These are phyloP conservation scores for Annulohypoxylon maeteangense DNA, from an alignment of 495 filamentous ascomycete species.

Conservation along the genomic window DNA sequence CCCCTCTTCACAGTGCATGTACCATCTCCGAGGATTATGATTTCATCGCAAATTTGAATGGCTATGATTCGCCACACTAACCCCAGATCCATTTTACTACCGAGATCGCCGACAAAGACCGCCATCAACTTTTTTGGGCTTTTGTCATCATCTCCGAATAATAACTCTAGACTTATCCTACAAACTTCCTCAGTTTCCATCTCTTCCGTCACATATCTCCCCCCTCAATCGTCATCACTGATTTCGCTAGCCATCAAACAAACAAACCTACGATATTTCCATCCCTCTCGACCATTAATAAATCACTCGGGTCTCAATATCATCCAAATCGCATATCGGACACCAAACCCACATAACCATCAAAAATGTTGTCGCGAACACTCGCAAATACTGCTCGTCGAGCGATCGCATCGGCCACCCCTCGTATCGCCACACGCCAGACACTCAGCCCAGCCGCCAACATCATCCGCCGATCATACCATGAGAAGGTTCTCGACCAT, in stretches of 20 bases:
- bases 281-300: background rate
- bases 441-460: constrained; percentile 49
- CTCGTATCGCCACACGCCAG: constrained; percentile 52
- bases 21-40: constrained; percentile 43
- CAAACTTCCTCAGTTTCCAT: constrained; percentile 12
- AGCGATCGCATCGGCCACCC: constrained; percentile 39
- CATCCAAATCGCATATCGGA: constrained; percentile 1
- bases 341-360: background rate
- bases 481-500: constrained; percentile 86
- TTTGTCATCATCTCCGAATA: constrained; percentile 33
- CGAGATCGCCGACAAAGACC: constrained; percentile 51
- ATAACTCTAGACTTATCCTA: constrained; percentile 12
- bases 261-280: background rate
- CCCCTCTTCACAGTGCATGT: constrained; percentile 34
- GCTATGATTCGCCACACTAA: constrained; percentile 46
- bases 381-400: constrained; percentile 47
- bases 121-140: constrained; percentile 33
- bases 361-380: constrained; percentile 46
- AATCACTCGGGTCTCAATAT: background rate
- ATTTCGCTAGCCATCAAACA: background rate
- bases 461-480: constrained; percentile 60
- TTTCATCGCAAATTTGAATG: constrained; percentile 40
- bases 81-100: constrained; percentile 41
- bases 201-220: constrained; percentile 13
- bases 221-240: constrained; percentile 4